These are phyloP conservation scores for Erodium chrysanthum DNA, from an alignment of 441 rosid species.

Conservation along the genomic window DNA sequence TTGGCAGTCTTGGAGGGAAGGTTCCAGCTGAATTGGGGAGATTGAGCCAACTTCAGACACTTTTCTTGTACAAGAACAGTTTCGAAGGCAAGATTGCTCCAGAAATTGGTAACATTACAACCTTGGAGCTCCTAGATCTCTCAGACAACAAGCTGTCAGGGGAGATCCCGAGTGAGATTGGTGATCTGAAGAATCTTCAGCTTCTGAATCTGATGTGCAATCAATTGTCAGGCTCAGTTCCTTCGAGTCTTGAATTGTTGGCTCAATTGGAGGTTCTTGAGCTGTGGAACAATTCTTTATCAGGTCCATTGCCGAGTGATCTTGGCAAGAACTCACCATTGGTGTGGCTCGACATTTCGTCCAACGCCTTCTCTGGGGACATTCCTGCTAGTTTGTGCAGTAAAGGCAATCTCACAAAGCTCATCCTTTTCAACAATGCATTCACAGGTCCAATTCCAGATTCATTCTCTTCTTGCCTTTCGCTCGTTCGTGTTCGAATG, in stretches of 20 bases:
- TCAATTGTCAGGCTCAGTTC: constrained; percentile 53
- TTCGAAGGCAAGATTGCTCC: constrained; percentile 59
- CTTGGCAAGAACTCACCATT: constrained; percentile 66
- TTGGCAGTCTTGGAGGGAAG: constrained; percentile 55
- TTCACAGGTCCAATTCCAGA: constrained; percentile 67
- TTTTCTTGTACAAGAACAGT: constrained; percentile 58
- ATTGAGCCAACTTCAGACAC: constrained; percentile 45
- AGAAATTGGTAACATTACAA: constrained; percentile 47
- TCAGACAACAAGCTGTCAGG: constrained; percentile 60
- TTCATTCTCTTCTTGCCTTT: constrained; percentile 41
- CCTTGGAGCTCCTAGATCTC: constrained; percentile 61
- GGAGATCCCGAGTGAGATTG: constrained; percentile 48
- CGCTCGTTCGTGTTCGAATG: constrained; percentile 69
- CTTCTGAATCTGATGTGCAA: constrained; percentile 85
- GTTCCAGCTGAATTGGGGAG: constrained; percentile 66
- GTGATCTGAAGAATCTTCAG: constrained; percentile 51
- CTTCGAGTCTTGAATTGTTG: constrained; percentile 39
- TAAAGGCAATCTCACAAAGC: constrained; percentile 70
- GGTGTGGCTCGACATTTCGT: constrained; percentile 73
- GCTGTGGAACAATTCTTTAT: constrained; percentile 80
- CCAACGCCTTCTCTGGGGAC: constrained; percentile 63
- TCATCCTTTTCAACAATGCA: constrained; percentile 73
- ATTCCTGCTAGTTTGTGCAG: constrained; percentile 59
- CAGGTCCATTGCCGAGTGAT: constrained; percentile 56
- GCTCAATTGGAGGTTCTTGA: constrained; percentile 45